These are phyloP conservation scores for Solanum microdontum DNA, from an alignment of 257 asterid genomes.

Conservation along the genomic window DNA sequence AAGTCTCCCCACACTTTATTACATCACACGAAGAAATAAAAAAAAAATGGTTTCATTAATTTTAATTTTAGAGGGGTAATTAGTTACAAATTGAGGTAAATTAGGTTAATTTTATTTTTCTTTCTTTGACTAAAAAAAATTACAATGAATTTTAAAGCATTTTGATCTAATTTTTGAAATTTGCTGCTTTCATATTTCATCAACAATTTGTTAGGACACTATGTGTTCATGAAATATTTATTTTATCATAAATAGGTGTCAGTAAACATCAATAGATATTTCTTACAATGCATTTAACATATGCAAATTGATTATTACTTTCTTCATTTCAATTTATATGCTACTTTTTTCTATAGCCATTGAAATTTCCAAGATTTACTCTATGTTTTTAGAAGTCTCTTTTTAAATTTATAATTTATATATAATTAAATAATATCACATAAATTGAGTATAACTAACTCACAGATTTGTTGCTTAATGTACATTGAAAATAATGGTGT, in stretches of 20 bases:
- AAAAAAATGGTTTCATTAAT: neutral
- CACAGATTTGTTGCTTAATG: too few relatives aligned
- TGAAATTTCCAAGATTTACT: too few relatives aligned
- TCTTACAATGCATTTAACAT: neutral
- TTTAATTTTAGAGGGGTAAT: neutral
- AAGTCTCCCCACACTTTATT: neutral
- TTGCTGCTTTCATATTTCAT: neutral
- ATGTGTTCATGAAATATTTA: neutral
- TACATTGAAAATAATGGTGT: neutral
- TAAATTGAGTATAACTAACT: too few relatives aligned
- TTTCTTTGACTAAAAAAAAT: neutral
- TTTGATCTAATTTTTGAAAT: neutral
- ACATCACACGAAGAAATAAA: neutral
- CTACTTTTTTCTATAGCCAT: too few relatives aligned
- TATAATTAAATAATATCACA: too few relatives aligned
- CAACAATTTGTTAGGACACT: neutral
- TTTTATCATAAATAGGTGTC: neutral
- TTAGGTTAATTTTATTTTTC: neutral
- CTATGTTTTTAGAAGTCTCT: too few relatives aligned
- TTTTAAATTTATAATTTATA: too few relatives aligned
- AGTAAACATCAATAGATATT: neutral
- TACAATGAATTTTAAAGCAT: neutral
- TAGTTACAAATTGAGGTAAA: neutral
- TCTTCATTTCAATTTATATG: too few relatives aligned
- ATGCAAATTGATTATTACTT: too few relatives aligned